phyloP scores from a whole-genome alignment of 805 yeast species.

The Spathaspora girioi region DNA sequence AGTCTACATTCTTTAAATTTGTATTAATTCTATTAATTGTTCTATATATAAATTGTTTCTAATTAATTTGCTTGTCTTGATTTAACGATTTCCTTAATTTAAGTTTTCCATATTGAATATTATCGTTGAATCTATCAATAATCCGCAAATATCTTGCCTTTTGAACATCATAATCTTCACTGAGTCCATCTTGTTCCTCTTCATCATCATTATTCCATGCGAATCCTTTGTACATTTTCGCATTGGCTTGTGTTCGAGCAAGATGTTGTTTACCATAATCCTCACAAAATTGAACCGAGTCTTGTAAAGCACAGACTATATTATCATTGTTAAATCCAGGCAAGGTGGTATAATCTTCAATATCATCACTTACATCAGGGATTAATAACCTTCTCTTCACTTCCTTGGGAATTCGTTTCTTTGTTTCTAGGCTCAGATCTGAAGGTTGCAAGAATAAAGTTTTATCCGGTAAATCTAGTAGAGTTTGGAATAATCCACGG shows the following conservation, averaged over 20 bases:
- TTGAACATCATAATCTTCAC: neutral
- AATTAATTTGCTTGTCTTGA: neutral
- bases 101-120: neutral
- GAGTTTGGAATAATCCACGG: conserved; percentile 22
- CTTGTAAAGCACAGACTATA: conserved; percentile 27
- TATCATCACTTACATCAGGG: conserved; percentile 1
- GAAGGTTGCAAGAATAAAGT: conserved; percentile 6
- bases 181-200: neutral
- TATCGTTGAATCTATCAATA: neutral
- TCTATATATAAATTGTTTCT: neutral
- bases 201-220: neutral
- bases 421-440: neutral
- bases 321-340: conserved; percentile 20
- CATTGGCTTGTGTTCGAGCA: neutral
- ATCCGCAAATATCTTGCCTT: neutral
- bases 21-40: neutral
- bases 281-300: conserved; percentile 24
- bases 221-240: neutral
- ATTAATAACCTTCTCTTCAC: neutral
- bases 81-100: neutral
- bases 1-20: no score
- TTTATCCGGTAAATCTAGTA: conserved; percentile 7
- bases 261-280: conserved; percentile 19
- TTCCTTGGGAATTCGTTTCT: neutral
- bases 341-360: neutral